Conservation (phyloP, 2,329 filamentous ascomycete genomes). For the Hirsutella minnesotensis region DNA sequence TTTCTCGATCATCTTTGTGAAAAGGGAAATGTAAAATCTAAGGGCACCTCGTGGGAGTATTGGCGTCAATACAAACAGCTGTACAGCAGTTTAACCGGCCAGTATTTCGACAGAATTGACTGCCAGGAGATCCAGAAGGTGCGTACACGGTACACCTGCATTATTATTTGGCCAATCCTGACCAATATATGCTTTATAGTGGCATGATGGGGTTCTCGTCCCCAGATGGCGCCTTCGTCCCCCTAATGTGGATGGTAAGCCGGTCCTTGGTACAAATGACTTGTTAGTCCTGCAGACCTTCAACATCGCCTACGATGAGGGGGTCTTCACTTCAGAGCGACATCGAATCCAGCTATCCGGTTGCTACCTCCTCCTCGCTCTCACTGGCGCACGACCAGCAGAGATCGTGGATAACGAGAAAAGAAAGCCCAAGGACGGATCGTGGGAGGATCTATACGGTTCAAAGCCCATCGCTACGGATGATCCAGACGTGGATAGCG, state of each 20-base stretch:
- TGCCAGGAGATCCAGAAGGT: conserved; percentile 15
- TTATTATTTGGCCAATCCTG: too few relatives aligned
- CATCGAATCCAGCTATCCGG: conserved; percentile 11
- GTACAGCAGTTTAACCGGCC: conserved; percentile 11
- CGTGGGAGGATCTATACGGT: too few relatives aligned
- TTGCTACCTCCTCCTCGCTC: conserved; percentile 16
- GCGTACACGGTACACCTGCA: neutral
- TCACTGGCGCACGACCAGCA: conserved; percentile 14
- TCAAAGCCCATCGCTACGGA: too few relatives aligned
- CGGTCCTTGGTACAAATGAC: conserved; percentile 9
- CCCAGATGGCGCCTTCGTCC: conserved; percentile 10
- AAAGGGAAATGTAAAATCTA: too few relatives aligned
- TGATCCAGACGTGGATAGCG: too few relatives aligned
- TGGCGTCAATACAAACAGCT: too few relatives aligned
- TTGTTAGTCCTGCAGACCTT: too few relatives aligned
- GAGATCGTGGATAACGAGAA: conserved; percentile 17
- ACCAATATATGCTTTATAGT: conserved; percentile 5
- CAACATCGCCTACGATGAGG: too few relatives aligned
- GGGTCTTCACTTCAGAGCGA: too few relatives aligned
- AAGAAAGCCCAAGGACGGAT: conserved; percentile 8
- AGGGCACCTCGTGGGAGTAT: conserved; percentile 11
- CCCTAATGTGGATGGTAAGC: conserved; percentile 13
- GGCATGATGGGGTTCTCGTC: conserved; percentile 11
- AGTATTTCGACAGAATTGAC: conserved; percentile 13
- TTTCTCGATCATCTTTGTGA: conserved; percentile 14